A percentile compares a stretch with the other conserved stretches of the same genome.
Evolutionary conservation across 306 rosid genomes (phyloP).

Genomic region (Lagenaria siceraria): DNA sequence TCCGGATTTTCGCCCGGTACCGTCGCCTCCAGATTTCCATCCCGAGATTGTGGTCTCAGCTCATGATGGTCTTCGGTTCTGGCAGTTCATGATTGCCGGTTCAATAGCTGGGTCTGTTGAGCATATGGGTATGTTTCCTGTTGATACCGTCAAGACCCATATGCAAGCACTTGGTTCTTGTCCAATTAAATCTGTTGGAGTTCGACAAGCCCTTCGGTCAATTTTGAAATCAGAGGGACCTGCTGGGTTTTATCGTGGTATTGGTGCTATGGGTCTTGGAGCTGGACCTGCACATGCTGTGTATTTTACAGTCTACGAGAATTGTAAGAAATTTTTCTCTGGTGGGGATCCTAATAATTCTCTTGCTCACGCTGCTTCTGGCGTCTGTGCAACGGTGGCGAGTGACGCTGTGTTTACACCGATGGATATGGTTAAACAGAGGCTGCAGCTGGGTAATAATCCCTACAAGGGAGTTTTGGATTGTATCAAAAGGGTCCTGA

Average conservation of each 20-base stretch:
- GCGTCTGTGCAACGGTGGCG: conserved; percentile 66
- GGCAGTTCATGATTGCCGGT: conserved; percentile 88
- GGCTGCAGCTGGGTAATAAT: conserved; percentile 67
- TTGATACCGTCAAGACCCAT: conserved; percentile 83
- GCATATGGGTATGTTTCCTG: conserved; percentile 91
- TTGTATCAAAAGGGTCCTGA: conserved; percentile 58
- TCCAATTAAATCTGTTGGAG: conserved; percentile 46
- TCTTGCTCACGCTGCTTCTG: conserved; percentile 55
- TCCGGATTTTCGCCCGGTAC: conserved; percentile 17
- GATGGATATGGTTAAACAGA: conserved; percentile 93
- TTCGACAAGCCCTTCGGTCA: conserved; percentile 56
- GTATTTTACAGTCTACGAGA: conserved; percentile 73
- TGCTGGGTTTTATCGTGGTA: conserved; percentile 63
- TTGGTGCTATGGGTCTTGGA: conserved; percentile 86
- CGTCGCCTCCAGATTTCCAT: conserved; percentile 38
- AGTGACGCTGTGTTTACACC: conserved; percentile 93
- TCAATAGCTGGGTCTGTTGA: conserved; percentile 68
- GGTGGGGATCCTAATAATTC: conserved; percentile 38
- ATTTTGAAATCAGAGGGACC: conserved; percentile 65
- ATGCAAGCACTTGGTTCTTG: conserved; percentile 76
- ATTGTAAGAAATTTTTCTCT: conserved; percentile 45
- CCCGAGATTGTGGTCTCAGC: conserved; percentile 25
- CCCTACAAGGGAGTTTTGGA: conserved; percentile 65
- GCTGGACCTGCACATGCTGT: conserved; percentile 97
- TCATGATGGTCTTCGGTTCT: conserved; percentile 75